A percentile compares a stretch with the other conserved stretches of the same genome.
Conservation (phyloP, 257 asterid genomes). For the Scutellaria minor region DNA sequence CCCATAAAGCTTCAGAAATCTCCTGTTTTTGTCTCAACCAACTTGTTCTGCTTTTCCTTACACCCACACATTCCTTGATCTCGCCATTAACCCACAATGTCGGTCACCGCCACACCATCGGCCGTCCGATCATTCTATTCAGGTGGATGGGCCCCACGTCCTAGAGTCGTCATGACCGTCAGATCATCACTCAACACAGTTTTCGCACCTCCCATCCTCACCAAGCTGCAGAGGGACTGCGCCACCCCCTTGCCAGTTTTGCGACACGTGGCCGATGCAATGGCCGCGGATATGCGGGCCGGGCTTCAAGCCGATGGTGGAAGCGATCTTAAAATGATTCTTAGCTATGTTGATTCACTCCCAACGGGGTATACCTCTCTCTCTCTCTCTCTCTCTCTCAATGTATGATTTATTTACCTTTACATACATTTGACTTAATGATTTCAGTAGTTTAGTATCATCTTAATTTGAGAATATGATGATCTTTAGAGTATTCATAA, state of each 20-base stretch:
- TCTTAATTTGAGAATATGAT: neutral
- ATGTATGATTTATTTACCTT: neutral
- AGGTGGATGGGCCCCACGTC: slow-evolving; percentile 28
- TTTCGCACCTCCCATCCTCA: slow-evolving; percentile 51
- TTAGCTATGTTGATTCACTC: slow-evolving; percentile 70
- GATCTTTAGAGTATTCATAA: no score
- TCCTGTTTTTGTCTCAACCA: slow-evolving; percentile 23
- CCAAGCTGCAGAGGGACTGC: slow-evolving; percentile 68
- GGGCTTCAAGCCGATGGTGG: slow-evolving; percentile 67
- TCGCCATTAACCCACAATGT: slow-evolving; percentile 41
- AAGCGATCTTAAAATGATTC: slow-evolving; percentile 82
- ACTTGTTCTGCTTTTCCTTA: slow-evolving; percentile 18
- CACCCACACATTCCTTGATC: slow-evolving; percentile 40
- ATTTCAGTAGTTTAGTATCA: neutral
- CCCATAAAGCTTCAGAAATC: slow-evolving; percentile 34
- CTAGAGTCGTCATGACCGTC: slow-evolving; percentile 49
- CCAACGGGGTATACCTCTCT: slow-evolving; percentile 64
- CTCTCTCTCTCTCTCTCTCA: neutral
- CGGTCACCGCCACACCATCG: slow-evolving; percentile 48
- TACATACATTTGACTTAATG: neutral
- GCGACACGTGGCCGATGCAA: slow-evolving; percentile 76
- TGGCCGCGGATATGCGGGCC: slow-evolving; percentile 77
- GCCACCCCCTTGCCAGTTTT: slow-evolving; percentile 74
- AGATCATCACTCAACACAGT: slow-evolving; percentile 46
- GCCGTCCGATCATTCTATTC: slow-evolving; percentile 50